These are phyloP conservation scores for Paraleonurus japonicus DNA, from an alignment of 257 asterid genomes.

Conservation along the genomic window DNA sequence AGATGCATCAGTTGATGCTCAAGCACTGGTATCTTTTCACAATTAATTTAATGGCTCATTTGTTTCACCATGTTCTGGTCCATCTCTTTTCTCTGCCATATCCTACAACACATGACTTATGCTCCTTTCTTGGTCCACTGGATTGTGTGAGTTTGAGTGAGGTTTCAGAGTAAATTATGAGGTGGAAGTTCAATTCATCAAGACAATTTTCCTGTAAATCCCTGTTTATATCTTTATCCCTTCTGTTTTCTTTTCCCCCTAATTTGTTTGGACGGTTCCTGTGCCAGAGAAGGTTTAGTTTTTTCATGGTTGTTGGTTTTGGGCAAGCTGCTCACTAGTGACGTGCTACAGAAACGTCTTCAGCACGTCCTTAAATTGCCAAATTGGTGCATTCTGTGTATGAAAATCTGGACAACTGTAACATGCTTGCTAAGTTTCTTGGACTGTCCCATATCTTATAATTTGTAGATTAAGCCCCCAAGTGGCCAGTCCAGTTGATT, in stretches of 20 bases:
- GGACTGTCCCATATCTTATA: not conserved
- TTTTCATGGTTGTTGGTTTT: not conserved
- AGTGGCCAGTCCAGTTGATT: not conserved
- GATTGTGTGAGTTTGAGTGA: not conserved
- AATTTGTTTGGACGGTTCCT: not conserved
- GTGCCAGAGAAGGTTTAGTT: not conserved
- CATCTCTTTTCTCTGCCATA: not conserved
- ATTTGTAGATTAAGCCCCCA: not conserved
- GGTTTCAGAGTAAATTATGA: not conserved
- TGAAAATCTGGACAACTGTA: not conserved
- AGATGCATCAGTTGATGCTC: conserved; percentile 77
- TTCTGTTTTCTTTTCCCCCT: not conserved
- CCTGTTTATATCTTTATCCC: not conserved
- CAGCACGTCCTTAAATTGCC: not conserved
- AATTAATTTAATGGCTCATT: not conserved
- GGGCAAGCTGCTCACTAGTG: not conserved
- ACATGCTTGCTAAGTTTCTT: not conserved
- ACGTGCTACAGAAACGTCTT: not conserved
- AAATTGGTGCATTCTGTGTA: not conserved
- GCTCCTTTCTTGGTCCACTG: not conserved
- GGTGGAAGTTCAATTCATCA: not conserved
- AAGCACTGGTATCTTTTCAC: conserved; percentile 67
- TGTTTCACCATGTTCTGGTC: not conserved
- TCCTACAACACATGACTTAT: not conserved
- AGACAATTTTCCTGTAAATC: not conserved